Base-by-base conservation (phyloP, 2,329 filamentous ascomycete genomes). In the Aspergillus brasiliensis region DNA sequence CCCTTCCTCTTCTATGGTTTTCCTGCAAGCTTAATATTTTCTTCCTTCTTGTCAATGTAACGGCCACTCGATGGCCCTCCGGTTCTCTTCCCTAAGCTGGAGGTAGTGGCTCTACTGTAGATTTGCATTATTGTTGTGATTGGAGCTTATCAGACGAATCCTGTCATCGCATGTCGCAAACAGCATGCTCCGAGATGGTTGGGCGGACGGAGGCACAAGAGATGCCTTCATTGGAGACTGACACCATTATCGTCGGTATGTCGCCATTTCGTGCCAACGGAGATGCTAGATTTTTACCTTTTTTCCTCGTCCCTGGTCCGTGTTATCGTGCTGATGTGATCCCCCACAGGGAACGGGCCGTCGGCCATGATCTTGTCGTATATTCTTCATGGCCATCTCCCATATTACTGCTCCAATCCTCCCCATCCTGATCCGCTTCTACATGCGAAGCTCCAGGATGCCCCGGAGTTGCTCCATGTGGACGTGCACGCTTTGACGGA, bases 351-450 rank as follows among this genome's bases (percentile, higher is more conserved):
- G 68, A 86, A 86, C 70, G 85, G 85, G 58, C 85, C 85, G 48
- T 85, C 85, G 53, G 83, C 85, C 54, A 79, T 88, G 74, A 83
- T 87, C 65, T 78, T 88, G 37, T 86, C 84, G 48, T 88, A 85
- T 71, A 85, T 87, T 46, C 80, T 88, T 27, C 84, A 88, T 72
- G 85, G 85, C 38, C 78, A 87, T 67, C 77, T 86, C 56, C 85
- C 85, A 5, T 82, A 80, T 68, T 88, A 88, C 66, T 73, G 79
- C 38, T 73, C 79, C 3, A 65, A 74, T 23, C 74, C 72, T 56
- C 81, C 81, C 37, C 85, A 88, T 72, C 83, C 84, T 37, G 85
- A 88, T 71, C 73, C 78, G 28, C 75, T 87, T 19, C 78, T 87
- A 7, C 80, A 86, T 68, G 71, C 78, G 42, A 87, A 86, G 66